Evolutionary conservation across 805 yeast species (phyloP).

Genomic region (Ogataea wickerhamii): DNA sequence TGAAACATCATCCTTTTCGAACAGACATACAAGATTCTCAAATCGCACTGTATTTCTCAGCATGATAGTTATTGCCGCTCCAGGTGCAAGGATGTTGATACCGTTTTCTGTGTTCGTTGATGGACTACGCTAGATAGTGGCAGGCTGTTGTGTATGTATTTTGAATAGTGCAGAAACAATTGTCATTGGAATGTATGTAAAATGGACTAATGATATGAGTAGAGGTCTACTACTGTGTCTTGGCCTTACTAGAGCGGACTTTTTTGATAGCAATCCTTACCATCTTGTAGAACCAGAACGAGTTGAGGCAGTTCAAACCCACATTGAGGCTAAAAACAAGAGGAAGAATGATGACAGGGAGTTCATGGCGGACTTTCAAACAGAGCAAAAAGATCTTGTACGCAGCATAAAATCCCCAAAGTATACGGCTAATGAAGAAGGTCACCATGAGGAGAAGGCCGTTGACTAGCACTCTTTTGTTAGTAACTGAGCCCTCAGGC

Average conservation of each 20-base stretch:
- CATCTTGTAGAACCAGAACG: constrained; percentile 91
- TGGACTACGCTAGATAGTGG: too few species aligned
- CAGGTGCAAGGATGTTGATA: too few species aligned
- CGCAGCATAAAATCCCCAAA: constrained; percentile 86
- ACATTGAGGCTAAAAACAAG: constrained; percentile 55
- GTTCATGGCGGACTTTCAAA: constrained; percentile 38
- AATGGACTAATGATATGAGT: too few species aligned
- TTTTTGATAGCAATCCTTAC: constrained; percentile 62
- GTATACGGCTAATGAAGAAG: constrained; percentile 74
- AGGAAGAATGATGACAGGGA: constrained; percentile 46
- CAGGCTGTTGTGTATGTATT: too few species aligned
- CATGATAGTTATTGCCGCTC: too few species aligned
- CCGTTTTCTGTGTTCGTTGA: too few species aligned
- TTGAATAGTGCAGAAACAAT: too few species aligned
- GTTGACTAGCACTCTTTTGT: constrained; percentile 53
- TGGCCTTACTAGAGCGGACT: constrained; percentile 16
- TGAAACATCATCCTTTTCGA: too few species aligned
- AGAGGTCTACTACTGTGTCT: too few species aligned
- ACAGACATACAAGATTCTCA: too few species aligned
- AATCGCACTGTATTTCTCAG: too few species aligned
- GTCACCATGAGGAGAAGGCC: constrained; percentile 66
- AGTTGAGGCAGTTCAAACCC: constrained; percentile 62
- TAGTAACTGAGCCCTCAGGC: constrained; percentile 63
- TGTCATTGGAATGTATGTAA: too few species aligned
- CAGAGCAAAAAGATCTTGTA: constrained; percentile 45